Base-by-base conservation (phyloP, 495 filamentous ascomycete species). In the Lasiosphaeria hispida region DNA sequence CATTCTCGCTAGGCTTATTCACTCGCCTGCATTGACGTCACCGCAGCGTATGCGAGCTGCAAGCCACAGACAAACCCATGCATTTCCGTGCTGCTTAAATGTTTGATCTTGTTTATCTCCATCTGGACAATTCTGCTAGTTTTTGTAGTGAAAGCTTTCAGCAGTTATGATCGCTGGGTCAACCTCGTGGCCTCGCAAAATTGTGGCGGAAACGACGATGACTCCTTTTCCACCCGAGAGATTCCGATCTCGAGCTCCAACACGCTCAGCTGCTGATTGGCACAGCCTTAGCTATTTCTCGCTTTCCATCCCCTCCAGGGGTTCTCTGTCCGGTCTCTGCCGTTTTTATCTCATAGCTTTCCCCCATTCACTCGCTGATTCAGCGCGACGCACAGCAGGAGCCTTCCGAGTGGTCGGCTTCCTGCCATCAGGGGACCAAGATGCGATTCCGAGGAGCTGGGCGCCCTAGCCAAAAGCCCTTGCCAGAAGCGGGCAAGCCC, bases 211-310 rank as follows among this genome's bases (percentile, higher is more conserved):
- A 5, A 34, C 13, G 6, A 7, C 5, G 5, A n/a, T 19, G 53
- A 18, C 35, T 10, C 30, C 14, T 35, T 10, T 2, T 2, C 7
- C 51, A 35, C 41, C 53, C 53, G 53, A 55, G 14, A 48, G 23
- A 43, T 55, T 33, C 53, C 53, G 53, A 47, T 4, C 47, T 7
- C 33, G 23, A 30, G n/a, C 33, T 11, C 30, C 17, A 15, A 33
- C 10, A 17, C 9, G 38, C 43, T 35, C 10, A 34, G 19, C 11
- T 43, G 38, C 34, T 40, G 9, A 39, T 19, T 11, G 38, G 23
- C 52, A 54, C 40, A 54, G 52, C 52, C 52, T 54, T 37, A 49
- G 47, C 23, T 10, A 8, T 48, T 48, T 48, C n/a, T 30, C 23
- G 17, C 49, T n/a, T 40, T 37, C 49, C 34, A 36, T 15, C 15